Percentiles rank a stretch among this genome's conserved stretches.
Evolutionary conservation across 495 filamentous ascomycete genomes (phyloP).

Genomic region (Parathielavia appendiculata): DNA sequence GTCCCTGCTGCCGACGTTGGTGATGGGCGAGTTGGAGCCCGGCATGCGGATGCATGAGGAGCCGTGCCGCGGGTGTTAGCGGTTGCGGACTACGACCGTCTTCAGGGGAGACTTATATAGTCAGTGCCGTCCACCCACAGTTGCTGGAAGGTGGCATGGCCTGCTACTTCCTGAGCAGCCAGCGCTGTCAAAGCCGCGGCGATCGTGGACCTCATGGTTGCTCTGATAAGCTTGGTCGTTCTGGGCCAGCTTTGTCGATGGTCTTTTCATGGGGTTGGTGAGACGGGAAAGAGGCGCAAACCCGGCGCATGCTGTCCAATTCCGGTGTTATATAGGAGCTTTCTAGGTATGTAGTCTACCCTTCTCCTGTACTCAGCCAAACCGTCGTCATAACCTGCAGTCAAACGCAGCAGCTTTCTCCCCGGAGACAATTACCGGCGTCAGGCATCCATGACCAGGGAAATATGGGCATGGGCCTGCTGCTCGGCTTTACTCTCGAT

Average conservation of each 20-base stretch:
- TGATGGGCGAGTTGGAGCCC: conserved; percentile 43
- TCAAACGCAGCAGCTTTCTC: not conserved
- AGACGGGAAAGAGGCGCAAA: not conserved
- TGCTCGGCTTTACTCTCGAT: conserved; percentile 3
- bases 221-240: too few relatives aligned
- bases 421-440: conserved; percentile 1
- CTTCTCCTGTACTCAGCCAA: not conserved
- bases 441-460: not conserved
- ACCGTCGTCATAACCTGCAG: not conserved
- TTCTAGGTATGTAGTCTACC: too few relatives aligned
- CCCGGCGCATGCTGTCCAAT: not conserved
- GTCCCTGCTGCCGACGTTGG: conserved; percentile 38
- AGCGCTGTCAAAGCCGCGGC: conserved; percentile 29
- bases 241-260: too few relatives aligned
- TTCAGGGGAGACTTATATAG: conserved; percentile 37
- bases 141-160: conserved; percentile 49
- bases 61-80: conserved; percentile 30
- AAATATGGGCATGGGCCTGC: not conserved
- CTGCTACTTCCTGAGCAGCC: conserved; percentile 34
- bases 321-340: not conserved
- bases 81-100: not conserved
- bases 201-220: conserved; percentile 40
- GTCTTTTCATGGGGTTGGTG: too few relatives aligned
- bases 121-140: conserved; percentile 50
- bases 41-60: conserved; percentile 39